Evolutionary conservation across 2,329 filamentous ascomycete species (phyloP), one percentile per base, ranked within the genome.

Genomic region (Aspergillus neoniger): DNA sequence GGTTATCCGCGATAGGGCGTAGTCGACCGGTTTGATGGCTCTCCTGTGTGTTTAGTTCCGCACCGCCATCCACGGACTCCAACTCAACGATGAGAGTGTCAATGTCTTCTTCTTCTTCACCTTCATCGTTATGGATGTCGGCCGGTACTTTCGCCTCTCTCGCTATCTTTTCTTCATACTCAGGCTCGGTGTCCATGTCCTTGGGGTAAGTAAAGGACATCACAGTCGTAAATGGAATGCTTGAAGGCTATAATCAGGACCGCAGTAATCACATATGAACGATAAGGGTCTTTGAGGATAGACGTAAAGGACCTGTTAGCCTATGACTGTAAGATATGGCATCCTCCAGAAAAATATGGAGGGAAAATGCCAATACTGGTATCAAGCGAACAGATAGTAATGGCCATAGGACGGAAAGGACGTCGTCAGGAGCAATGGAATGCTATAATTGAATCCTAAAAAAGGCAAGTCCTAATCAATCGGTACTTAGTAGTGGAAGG

Each of bases 11-110:
- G 48, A 91, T 82, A 55, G 84, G 77, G 60, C 86, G 86, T 65
- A 76, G 76, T 66, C 83, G 85, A 43, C 82, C 81, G 30, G 80
- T 76, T 36, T 77, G 79, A 63, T 82, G 82, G 48, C 83, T 79
- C 43, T 83, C 79, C 53, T 83, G 87, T 44, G 87, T 86, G 28
- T 89, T 86, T 25, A 88, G 82, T 17, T 83, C 81, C 6, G 12
- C 39, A 30, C 30, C 44, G 23, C 53, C 25, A 21, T 55, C 53
- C n/a, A 47, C 12, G 9, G 53, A 55, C 23, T 47, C 19, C n/a
- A 67, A 56, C 9, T 95, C 91, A 76, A 92, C 90, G 68, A 96
- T 96, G 71, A 96, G 83, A 72, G 88, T 87, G 73, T 96, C 91
- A 68, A 96, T 92, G 75, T 94, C 89, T 80, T 92, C 44, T 17